Evolutionary conservation across 208 protist species (phyloP), one percentile per base, ranked within the genome.

Genomic region (Naegleria lovaniensis): DNA sequence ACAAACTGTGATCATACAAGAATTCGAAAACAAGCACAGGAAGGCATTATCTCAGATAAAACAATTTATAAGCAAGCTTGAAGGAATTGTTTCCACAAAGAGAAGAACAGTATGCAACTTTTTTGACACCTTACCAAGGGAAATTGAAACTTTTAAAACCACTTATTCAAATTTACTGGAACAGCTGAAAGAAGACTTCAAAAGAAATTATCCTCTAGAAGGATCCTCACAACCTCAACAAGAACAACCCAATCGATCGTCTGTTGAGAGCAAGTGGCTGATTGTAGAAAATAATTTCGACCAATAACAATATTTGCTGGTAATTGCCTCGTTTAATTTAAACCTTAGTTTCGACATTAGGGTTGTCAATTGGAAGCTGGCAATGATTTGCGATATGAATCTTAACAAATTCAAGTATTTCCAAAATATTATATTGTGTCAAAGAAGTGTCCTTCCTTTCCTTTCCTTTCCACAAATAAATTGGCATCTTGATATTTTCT

Each of bases 401-500:
- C 33, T 88, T 88, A 38, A 88, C 29, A 58, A 36, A 88, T n/a
- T 51, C 85, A 7, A 88, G 36, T 3, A 88, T 29, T n/a, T 88
- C 85, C 13, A 88, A 58, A 16, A 88, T 88, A 19, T 88, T 88
- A 0, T 33, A 33, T 9, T 88, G 19, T 9, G 39, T 51, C 33
- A 88, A 15, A 16, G 41, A 19, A 16, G 5, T 25, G 22, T 88
- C 41, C 0, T 19, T 36, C 5, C 85, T 25, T 7, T 59, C 85
- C 36, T 58, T 88, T 88, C 41, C 85, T 11, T 88, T 51, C 85
- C 85, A 88, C 5, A 58, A 88, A 39, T 88, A 59, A 58, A 88
- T 51, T n/a, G 41, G 7, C 41, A 59, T 58, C 1, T 59, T 55
- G 13, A 88, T 58, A 22, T 29, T 48, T 38, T 88, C 41, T 3